Conservation (phyloP, 2,329 filamentous ascomycete genomes). For the Bipolaris oryzae region DNA sequence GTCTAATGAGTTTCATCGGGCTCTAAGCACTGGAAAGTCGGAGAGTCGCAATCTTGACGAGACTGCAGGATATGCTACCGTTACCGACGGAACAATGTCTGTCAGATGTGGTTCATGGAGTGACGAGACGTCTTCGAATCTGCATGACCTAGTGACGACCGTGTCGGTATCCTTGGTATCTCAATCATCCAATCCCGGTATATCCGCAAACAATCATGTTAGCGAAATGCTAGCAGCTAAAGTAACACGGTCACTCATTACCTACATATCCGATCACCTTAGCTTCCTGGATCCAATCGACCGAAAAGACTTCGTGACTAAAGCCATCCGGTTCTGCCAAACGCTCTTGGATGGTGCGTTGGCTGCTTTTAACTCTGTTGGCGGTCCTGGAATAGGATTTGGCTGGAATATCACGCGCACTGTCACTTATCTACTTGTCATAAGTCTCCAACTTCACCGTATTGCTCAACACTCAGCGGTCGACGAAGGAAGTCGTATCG, state of each 20-base stretch:
- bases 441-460: constrained; percentile 37
- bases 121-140: constrained; percentile 58
- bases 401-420: constrained; percentile 16
- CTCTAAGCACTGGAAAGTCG: constrained; percentile 38
- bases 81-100: constrained; percentile 45
- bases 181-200: background rate
- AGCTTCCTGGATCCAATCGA: constrained; percentile 63
- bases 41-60: constrained; percentile 52
- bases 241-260: constrained; percentile 54
- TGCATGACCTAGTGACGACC: constrained; percentile 20
- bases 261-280: constrained; percentile 57
- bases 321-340: constrained; percentile 51
- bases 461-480: constrained; percentile 40
- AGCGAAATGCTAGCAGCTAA: constrained; percentile 17
- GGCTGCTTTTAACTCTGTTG: constrained; percentile 18
- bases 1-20: constrained; percentile 59
- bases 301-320: constrained; percentile 54
- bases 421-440: constrained; percentile 39
- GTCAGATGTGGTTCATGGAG: constrained; percentile 62
- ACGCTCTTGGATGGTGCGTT: constrained; percentile 34
- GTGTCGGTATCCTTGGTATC: constrained; percentile 14
- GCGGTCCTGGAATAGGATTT: background rate
- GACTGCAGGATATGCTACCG: constrained; percentile 45
- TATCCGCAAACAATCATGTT: background rate
- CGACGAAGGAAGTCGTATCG: constrained; percentile 12